Conservation (phyloP, 306 rosid genomes). For the Acmispon strigosus region DNA sequence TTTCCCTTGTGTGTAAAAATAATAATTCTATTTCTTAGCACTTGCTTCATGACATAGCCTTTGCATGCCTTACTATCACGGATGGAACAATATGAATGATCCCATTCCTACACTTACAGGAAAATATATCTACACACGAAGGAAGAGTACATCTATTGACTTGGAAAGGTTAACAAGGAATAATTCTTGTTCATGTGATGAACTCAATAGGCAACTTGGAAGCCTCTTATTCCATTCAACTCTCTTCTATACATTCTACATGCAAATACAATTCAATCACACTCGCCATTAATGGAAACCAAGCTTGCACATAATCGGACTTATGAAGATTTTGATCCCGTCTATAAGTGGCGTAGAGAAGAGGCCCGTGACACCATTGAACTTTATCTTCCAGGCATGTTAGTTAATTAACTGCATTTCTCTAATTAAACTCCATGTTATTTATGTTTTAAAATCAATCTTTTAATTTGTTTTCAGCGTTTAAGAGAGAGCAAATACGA, state of each 20-base stretch:
- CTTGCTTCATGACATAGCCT: background rate
- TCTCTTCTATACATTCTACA: background rate
- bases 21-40: too few relatives aligned
- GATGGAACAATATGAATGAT: slow-evolving; percentile 21
- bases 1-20: too few relatives aligned
- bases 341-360: slow-evolving; percentile 29
- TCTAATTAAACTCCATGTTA: background rate
- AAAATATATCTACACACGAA: background rate
- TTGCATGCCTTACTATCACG: slow-evolving; percentile 16
- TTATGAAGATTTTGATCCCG: slow-evolving; percentile 40
- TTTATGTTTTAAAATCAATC: too few relatives aligned
- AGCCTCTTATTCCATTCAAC: background rate
- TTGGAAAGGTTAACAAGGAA: slow-evolving; percentile 30
- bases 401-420: too few relatives aligned
- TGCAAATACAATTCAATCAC: background rate
- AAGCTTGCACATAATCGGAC: slow-evolving; percentile 10
- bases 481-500: slow-evolving; percentile 34
- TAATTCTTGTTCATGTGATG: slow-evolving; percentile 10
- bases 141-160: background rate
- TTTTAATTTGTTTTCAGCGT: slow-evolving; percentile 23
- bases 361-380: slow-evolving; percentile 31
- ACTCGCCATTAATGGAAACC: slow-evolving; percentile 21
- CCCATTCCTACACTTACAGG: background rate
- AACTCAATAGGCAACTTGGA: slow-evolving; percentile 21
- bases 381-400: slow-evolving; percentile 41